phyloP scores from a whole-genome alignment of 148 eudicot genomes.

The Vaccinium corymbosum region DNA sequence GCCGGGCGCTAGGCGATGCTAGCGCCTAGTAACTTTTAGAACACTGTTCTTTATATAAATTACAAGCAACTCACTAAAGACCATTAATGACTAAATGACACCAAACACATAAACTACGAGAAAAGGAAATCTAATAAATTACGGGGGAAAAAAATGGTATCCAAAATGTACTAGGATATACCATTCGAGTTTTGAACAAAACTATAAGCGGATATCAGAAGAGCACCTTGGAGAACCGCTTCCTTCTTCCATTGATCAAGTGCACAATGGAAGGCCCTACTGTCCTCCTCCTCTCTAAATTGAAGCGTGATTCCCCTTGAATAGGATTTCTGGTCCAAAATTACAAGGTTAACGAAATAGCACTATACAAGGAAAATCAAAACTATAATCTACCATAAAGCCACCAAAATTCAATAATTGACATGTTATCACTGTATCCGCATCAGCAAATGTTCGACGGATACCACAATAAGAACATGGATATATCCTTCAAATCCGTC shows the following conservation, averaged over 20 bases:
- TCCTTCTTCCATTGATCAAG: slow-evolving; percentile 80
- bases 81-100: neutral
- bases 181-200: neutral
- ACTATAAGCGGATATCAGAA: slow-evolving; percentile 15
- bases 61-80: neutral
- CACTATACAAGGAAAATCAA: neutral
- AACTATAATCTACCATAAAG: neutral
- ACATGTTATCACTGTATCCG: neutral
- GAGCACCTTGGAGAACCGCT: slow-evolving; percentile 59
- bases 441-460: too few relatives aligned
- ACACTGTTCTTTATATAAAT: neutral
- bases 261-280: slow-evolving; percentile 68
- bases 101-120: neutral
- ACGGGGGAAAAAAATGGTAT: neutral
- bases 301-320: slow-evolving; percentile 64
- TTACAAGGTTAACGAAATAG: slow-evolving; percentile 3
- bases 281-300: slow-evolving; percentile 70
- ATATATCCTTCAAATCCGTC: neutral
- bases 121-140: neutral
- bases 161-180: neutral
- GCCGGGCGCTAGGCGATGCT: too few relatives aligned
- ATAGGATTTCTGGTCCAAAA: slow-evolving; percentile 51
- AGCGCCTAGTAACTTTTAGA: too few relatives aligned
- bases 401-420: neutral
- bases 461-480: neutral